Conservation (phyloP, 768 basidiomycete species). For the Amanita rimosa region DNA sequence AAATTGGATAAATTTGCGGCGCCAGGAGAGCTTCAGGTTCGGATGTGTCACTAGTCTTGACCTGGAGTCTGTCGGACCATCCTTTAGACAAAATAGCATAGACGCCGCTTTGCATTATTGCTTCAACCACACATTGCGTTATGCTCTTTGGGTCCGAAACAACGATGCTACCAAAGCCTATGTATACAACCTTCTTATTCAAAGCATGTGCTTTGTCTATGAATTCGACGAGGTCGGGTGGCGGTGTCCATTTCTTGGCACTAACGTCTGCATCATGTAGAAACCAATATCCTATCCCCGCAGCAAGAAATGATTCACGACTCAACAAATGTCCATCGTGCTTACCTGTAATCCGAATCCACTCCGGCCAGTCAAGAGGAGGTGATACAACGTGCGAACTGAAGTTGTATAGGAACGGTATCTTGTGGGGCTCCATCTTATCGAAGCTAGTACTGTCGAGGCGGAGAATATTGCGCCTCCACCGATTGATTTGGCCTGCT, state of each 20-base stretch:
- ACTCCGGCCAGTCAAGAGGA: slow-evolving; percentile 97
- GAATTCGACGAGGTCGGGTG: slow-evolving; percentile 68
- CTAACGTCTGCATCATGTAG: slow-evolving; percentile 87
- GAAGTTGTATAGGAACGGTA: slow-evolving; percentile 97
- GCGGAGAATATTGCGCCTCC: slow-evolving; percentile 69
- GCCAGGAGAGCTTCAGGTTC: slow-evolving; percentile 66
- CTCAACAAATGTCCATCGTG: background rate
- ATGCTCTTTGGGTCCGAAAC: slow-evolving; percentile 90
- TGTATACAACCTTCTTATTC: slow-evolving; percentile 90
- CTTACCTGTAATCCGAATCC: slow-evolving; percentile 87
- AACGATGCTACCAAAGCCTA: slow-evolving; percentile 96
- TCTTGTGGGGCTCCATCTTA: slow-evolving; percentile 95
- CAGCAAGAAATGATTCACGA: background rate
- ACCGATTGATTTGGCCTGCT: slow-evolving; percentile 89
- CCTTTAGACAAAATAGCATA: slow-evolving; percentile 93
- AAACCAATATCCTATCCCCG: slow-evolving; percentile 83
- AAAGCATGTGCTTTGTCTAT: slow-evolving; percentile 65
- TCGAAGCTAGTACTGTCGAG: slow-evolving; percentile 81
- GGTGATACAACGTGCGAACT: slow-evolving; percentile 85
- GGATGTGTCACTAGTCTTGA: slow-evolving; percentile 45
- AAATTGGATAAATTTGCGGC: slow-evolving; percentile 71
- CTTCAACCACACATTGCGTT: slow-evolving; percentile 86
- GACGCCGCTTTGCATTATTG: slow-evolving; percentile 78
- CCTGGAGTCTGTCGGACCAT: slow-evolving; percentile 86
- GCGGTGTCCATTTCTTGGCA: slow-evolving; percentile 82